These are phyloP conservation scores for Chlamydomonas incerta DNA, from an alignment of 139 green algal genomes.

Conservation along the genomic window DNA sequence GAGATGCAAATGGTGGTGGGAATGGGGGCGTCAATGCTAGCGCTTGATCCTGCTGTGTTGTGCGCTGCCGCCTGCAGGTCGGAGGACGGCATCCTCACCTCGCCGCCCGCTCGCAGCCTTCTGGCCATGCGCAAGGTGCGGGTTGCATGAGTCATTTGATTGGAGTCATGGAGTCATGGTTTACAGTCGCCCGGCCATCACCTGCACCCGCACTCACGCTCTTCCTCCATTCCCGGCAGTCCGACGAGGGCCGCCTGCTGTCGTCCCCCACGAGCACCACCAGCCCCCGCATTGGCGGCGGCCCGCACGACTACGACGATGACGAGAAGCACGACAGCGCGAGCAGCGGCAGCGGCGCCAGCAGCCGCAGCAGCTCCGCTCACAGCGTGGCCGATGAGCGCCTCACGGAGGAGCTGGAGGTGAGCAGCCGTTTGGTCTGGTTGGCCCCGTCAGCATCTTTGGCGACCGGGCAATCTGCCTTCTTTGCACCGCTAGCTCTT, in stretches of 20 bases:
- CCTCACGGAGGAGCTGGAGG: slow-evolving; percentile 29
- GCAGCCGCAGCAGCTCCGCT: slow-evolving; percentile 17
- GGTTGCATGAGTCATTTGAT: too few species aligned
- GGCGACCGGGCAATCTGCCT: too few species aligned
- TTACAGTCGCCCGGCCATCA: too few species aligned
- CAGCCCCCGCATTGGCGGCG: background rate
- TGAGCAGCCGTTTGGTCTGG: background rate
- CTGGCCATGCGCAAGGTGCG: slow-evolving; percentile 16
- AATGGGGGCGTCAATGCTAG: too few species aligned
- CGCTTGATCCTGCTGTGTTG: too few species aligned
- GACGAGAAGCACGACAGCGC: too few species aligned
- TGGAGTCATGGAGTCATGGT: too few species aligned
- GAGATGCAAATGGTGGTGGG: too few species aligned
- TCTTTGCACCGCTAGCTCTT: too few species aligned
- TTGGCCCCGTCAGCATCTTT: too few species aligned
- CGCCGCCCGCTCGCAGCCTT: slow-evolving; percentile 4
- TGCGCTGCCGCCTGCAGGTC: background rate
- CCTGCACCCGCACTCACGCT: background rate
- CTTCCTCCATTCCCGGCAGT: background rate
- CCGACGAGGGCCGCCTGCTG: background rate
- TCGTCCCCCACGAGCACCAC: background rate
- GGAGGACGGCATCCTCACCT: background rate
- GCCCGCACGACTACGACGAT: too few species aligned
- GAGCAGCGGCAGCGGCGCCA: background rate
- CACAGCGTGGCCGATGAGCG: slow-evolving; percentile 34